Conservation (phyloP, 1,139 yeast genomes). For the Suhomyces ambrosiae region DNA sequence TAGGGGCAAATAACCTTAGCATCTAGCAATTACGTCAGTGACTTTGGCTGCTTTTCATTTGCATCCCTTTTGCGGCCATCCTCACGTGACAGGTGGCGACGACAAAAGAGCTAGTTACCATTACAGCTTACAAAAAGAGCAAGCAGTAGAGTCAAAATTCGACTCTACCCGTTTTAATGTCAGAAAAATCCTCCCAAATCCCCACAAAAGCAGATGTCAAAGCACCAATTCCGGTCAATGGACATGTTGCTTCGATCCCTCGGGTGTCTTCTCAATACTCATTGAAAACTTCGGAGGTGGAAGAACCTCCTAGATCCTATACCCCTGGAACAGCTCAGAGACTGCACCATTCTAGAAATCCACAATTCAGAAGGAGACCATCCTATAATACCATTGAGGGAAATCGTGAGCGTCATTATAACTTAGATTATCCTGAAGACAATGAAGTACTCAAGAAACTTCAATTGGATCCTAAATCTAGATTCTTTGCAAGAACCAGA, state of each 20-base stretch:
- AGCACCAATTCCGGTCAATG: conserved; percentile 27
- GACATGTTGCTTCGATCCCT: conserved; percentile 9
- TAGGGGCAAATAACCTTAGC: too few relatives aligned
- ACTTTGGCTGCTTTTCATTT: too few relatives aligned
- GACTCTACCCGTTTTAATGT: conserved; percentile 1
- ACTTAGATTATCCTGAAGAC: conserved; percentile 60
- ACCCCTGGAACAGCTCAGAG: conserved; percentile 8
- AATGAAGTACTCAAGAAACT: conserved; percentile 38
- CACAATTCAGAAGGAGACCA: conserved; percentile 27
- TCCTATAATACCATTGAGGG: conserved; percentile 39
- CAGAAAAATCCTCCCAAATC: conserved; percentile 1
- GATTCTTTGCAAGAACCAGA: conserved; percentile 55
- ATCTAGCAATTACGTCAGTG: too few relatives aligned
- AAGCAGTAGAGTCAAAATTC: neutral
- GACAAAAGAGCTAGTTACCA: neutral
- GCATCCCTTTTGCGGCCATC: neutral
- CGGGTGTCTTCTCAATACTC: conserved; percentile 12
- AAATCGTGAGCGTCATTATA: conserved; percentile 49
- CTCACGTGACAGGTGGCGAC: conserved; percentile 6
- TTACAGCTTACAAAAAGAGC: neutral
- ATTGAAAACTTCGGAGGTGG: conserved; percentile 1
- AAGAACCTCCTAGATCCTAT: conserved; percentile 10
- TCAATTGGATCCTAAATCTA: conserved; percentile 53
- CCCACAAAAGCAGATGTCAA: conserved; percentile 9
- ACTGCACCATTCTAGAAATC: neutral